Percentiles rank a stretch among this genome's conserved stretches.
phyloP scores from a whole-genome alignment of 2,329 filamentous ascomycete genomes.

The Gliomastix tumulicola region DNA sequence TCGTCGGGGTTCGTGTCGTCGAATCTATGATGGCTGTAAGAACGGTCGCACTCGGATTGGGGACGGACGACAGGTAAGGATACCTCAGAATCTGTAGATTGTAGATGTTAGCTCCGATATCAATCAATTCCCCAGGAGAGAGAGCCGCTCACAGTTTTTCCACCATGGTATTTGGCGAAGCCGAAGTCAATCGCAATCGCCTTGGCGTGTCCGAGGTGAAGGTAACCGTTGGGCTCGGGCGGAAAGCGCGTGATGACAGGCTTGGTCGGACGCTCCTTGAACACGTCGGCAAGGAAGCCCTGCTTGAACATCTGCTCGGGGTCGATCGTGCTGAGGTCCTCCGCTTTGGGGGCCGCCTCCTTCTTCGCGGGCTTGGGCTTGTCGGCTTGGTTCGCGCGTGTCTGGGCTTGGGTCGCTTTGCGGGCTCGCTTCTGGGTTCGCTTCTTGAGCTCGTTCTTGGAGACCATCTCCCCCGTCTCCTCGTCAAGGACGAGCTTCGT shows the following conservation, averaged over 20 bases:
- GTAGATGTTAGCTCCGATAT: constrained; percentile 6
- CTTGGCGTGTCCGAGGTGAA: constrained; percentile 92
- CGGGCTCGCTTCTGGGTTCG: constrained; percentile 50
- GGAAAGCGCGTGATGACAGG: constrained; percentile 62
- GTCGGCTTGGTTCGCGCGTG: constrained; percentile 33
- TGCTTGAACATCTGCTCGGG: constrained; percentile 71
- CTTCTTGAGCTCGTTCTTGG: constrained; percentile 58
- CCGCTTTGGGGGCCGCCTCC: constrained; percentile 18
- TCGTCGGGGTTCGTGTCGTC: constrained; percentile 95
- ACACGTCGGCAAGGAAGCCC: constrained; percentile 68
- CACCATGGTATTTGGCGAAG: constrained; percentile 79
- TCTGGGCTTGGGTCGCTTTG: constrained; percentile 45
- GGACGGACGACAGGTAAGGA: neutral
- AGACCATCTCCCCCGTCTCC: constrained; percentile 60
- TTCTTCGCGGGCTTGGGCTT: constrained; percentile 9
- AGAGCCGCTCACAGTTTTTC: constrained; percentile 35
- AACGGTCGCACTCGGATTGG: neutral
- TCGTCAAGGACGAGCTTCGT: constrained; percentile 56
- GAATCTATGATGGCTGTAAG: constrained; percentile 58
- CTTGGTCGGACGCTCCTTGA: constrained; percentile 57
- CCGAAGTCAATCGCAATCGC: constrained; percentile 96
- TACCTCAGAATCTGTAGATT: constrained; percentile 19
- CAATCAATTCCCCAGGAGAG: neutral
- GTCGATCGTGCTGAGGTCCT: no score
- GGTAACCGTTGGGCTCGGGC: constrained; percentile 85